A percentile compares a stretch with the other conserved stretches of the same genome.
These are phyloP conservation scores for Talaromyces sp. DNA, from an alignment of 2,329 filamentous ascomycete genomes.

Conservation along the genomic window DNA sequence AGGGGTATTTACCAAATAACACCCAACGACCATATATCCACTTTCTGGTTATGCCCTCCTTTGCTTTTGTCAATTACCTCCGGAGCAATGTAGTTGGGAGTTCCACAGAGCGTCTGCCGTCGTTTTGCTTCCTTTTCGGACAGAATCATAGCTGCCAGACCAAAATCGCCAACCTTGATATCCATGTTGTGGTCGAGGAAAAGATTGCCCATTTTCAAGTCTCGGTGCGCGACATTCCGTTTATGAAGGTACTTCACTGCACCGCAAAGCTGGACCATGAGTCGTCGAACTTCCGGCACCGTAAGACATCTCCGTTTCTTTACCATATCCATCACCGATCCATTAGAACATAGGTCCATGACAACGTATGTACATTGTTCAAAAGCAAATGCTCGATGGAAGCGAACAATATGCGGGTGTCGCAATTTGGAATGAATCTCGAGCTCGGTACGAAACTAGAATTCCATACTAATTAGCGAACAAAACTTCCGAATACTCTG, in stretches of 20 bases:
- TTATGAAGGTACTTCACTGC: slow-evolving; percentile 98
- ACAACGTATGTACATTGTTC: slow-evolving; percentile 87
- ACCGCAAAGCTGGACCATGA: slow-evolving; percentile 89
- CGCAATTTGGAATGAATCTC: slow-evolving; percentile 98
- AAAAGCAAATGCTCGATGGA: slow-evolving; percentile 89
- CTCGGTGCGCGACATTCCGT: slow-evolving; percentile 91
- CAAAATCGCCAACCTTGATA: slow-evolving; percentile 96
- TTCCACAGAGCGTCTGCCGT: slow-evolving; percentile 90
- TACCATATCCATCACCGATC: slow-evolving; percentile 96
- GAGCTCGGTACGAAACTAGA: slow-evolving; percentile 70
- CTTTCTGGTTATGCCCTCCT: slow-evolving; percentile 93
- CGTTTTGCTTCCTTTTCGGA: slow-evolving; percentile 83
- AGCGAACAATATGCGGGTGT: slow-evolving; percentile 92
- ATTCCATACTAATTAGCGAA: slow-evolving; percentile 8
- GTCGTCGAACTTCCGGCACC: slow-evolving; percentile 88
- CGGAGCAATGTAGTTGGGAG: slow-evolving; percentile 96
- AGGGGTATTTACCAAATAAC: slow-evolving; percentile 77
- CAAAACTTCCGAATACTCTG: background rate
- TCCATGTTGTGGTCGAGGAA: slow-evolving; percentile 95
- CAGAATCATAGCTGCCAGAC: slow-evolving; percentile 82
- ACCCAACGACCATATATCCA: slow-evolving; percentile 96
- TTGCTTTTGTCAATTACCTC: slow-evolving; percentile 93
- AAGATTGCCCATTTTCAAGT: slow-evolving; percentile 97
- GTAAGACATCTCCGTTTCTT: slow-evolving; percentile 86
- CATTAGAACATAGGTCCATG: slow-evolving; percentile 89